These are phyloP conservation scores for Penicillium odoratum DNA, from an alignment of 495 filamentous ascomycete genomes.

Conservation along the genomic window DNA sequence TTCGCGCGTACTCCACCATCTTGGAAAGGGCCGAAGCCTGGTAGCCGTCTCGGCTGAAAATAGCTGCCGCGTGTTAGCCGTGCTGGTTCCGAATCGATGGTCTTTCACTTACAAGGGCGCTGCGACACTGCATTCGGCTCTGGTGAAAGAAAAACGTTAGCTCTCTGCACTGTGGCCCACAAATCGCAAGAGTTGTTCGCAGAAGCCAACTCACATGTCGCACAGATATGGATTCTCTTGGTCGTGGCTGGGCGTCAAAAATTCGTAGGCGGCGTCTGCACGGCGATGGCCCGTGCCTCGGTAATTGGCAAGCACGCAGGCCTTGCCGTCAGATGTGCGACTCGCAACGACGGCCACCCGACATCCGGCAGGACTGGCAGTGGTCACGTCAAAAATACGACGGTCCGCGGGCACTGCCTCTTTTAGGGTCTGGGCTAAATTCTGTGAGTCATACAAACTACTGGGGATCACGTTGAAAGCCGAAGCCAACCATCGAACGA, in stretches of 20 bases:
- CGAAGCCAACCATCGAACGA: background rate
- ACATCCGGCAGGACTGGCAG: constrained; percentile 2
- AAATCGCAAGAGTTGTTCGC: background rate
- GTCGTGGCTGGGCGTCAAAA: constrained; percentile 10
- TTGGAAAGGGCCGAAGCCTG: constrained; percentile 34
- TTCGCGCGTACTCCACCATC: constrained; percentile 38
- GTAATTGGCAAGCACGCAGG: constrained; percentile 25
- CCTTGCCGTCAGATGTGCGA: constrained; percentile 21
- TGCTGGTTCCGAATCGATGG: background rate
- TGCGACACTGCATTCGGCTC: constrained; percentile 21
- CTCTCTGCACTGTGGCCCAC: background rate
- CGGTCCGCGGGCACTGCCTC: constrained; percentile 7
- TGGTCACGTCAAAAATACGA: constrained; percentile 16
- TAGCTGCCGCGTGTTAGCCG: constrained; percentile 16
- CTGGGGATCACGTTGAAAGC: background rate
- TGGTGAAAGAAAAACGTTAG: background rate
- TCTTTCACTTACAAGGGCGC: constrained; percentile 19
- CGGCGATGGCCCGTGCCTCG: constrained; percentile 5
- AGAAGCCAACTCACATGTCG: constrained; percentile 19
- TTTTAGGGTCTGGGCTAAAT: background rate
- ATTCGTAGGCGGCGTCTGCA: constrained; percentile 16
- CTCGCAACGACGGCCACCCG: constrained; percentile 20
- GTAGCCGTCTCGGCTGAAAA: constrained; percentile 30
- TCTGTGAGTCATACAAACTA: background rate
- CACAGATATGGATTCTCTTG: constrained; percentile 16